Base-by-base conservation (phyloP, 495 filamentous ascomycete species). In the Monascus purpureus region DNA sequence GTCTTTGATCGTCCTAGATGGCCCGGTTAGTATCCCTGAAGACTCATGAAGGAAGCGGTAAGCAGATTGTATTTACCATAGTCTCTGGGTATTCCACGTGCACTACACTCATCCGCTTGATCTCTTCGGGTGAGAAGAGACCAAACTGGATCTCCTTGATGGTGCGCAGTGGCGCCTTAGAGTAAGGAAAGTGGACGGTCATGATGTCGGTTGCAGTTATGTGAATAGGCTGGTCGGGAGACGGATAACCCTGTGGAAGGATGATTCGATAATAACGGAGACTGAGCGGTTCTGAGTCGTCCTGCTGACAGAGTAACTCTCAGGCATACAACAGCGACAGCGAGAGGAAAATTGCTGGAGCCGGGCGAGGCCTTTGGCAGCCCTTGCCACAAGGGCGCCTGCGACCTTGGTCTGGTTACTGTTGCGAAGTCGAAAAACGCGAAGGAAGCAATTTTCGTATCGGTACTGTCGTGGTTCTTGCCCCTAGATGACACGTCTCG, bases 81-180 rank as follows among this genome's bases (percentile, higher is more conserved):
- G 90, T 96, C 68, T 99, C 90, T 1, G 90, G 86, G 47, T 95
- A 94, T 52, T 83, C 66, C 38, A 99, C 84, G 45, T 86, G 80
- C 18, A 73, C 76, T 29, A 95, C 87, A 60, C 86, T 94, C 84
- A 93, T 87, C 37, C 74, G 80, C 64, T 96, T 96, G 60, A 94
- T 92, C 57, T 99, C 92, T 50, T 96, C 88, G 1, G 92, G 90
- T 12, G 86, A 87, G 47, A 94, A 65, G 38, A 99, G 75, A 46
- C 90, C 90, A 57, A 99, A 99, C 63, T 96, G 92, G 41, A 99
- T 93, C 70, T 96, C 90, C 68, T 93, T 74, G 40, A 99, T 83
- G 35, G 78, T 84, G 65, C 85, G 84, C 70, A 94, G 65, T 45
- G 86, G 84, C 73, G 90, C 90, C 67, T 82, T 86, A 43, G 90